Conservation (phyloP, 208 protist species). For the Leishmania braziliensis region DNA sequence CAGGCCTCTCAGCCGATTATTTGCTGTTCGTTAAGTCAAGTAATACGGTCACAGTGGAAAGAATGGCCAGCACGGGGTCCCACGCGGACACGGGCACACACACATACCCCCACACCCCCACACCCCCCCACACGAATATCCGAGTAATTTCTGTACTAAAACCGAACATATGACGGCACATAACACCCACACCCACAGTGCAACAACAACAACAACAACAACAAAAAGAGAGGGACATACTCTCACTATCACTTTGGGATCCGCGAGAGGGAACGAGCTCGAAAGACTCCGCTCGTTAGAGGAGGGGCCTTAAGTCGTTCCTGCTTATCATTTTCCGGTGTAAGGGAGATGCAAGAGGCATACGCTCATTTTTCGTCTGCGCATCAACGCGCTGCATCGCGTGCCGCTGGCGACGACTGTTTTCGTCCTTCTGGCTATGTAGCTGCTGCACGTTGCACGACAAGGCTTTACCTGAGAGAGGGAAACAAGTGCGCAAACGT, state of each 20-base stretch:
- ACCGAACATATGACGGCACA: not conserved
- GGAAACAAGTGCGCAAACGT: not conserved
- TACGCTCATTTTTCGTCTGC: not conserved
- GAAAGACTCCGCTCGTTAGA: not conserved
- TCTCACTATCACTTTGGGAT: not conserved
- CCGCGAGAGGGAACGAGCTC: not conserved
- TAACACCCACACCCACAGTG: not conserved
- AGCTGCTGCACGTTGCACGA: not conserved
- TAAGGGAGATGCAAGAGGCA: not conserved
- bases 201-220: not conserved
- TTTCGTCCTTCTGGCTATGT: not conserved
- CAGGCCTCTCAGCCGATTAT: not conserved
- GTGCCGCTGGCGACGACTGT: not conserved
- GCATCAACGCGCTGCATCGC: not conserved
- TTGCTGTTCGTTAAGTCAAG: not conserved
- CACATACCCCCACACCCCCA: too few species aligned
- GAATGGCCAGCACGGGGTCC: not conserved
- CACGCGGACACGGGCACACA: not conserved
- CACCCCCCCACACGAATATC: not conserved
- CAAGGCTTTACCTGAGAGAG: not conserved
- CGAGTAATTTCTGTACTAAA: slow-evolving; percentile 10
- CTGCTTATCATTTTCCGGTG: not conserved
- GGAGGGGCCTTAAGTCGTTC: not conserved
- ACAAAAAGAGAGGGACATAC: not conserved
- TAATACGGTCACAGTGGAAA: not conserved